Base-by-base conservation (phyloP, 176 grass and related monocot genomes). In the Bolboschoenus planiculmis region DNA sequence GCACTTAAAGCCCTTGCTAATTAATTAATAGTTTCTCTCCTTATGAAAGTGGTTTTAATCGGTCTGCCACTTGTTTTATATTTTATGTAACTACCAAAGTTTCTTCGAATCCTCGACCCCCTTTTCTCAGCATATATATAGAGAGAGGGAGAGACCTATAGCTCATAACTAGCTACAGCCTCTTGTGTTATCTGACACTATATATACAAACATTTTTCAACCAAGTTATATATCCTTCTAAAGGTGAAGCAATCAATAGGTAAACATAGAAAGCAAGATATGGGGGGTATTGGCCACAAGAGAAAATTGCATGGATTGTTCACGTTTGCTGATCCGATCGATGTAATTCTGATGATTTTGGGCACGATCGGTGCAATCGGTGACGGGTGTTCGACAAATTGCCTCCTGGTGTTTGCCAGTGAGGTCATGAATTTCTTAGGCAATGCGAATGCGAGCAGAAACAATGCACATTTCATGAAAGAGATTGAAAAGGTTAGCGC, bases 381-480 rank as follows among this genome's bases (percentile, higher is more conserved):
- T 56, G 95, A 98, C 74, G 95, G 95, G 18, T 98, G 95, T 85
- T 94, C 95, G 39, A 91, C 89, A 46, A 98, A 98, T 66, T 90
- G 88, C 54, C 92, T 98, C 39, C 90, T 98, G 75, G 88, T 98
- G 84, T 98, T 98, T 78, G 95, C 92, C 5, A 95, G 92, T 89
- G 85, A 89, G 61, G 89, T 98, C n/a, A 95, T 98, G 90, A 98
- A 98, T 84, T 90, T 86, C 65, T 85, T 98, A 33, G 95, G 95
- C n/a, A 65, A 4, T 85, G 88, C 68, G 87, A 88, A 13, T 84
- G 66, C 48, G 71, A 44, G 21, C 36, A 66, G 84, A 44, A n/a
- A 16, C 56, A 62, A 71, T 84, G 56, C 26, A 30, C 62, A 91
- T 86, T 93, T 98, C 85, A 98, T 98, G 90, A 85, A 91, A 13